Conservation (phyloP, 768 basidiomycete genomes). For the Lactarius psammicola region DNA sequence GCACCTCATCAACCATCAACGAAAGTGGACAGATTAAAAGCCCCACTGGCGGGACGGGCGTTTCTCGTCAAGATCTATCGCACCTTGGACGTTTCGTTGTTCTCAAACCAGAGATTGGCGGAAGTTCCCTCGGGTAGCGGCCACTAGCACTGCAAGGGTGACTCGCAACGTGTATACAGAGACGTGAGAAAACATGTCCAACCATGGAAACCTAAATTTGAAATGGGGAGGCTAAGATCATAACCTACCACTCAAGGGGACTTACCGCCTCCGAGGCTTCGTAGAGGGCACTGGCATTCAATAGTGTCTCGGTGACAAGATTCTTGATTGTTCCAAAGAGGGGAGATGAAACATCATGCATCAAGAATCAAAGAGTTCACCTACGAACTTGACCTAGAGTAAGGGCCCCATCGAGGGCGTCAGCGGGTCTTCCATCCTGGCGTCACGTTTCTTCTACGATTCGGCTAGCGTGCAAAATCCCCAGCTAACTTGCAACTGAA, state of each 20-base stretch:
- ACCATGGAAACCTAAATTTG: slow-evolving; percentile 64
- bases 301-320: slow-evolving; percentile 65
- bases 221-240: neutral
- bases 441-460: slow-evolving; percentile 78
- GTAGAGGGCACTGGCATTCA: slow-evolving; percentile 76
- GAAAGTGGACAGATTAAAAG: neutral
- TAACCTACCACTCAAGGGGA: neutral
- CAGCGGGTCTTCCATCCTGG: slow-evolving; percentile 69
- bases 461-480: neutral
- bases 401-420: slow-evolving; percentile 80
- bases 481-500: too few relatives aligned
- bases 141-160: too few relatives aligned
- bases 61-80: neutral
- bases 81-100: neutral
- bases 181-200: slow-evolving; percentile 85
- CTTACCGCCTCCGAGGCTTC: slow-evolving; percentile 85
- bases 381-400: slow-evolving; percentile 80
- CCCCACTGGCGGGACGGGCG: neutral
- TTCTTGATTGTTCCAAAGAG: slow-evolving; percentile 71
- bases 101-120: neutral
- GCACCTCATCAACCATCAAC: too few relatives aligned
- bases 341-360: neutral
- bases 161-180: slow-evolving; percentile 38
- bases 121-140: neutral
- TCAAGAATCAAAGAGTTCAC: slow-evolving; percentile 23